These are phyloP conservation scores for Staphylotrichum longicolle DNA, from an alignment of 495 filamentous ascomycete genomes.

Conservation along the genomic window DNA sequence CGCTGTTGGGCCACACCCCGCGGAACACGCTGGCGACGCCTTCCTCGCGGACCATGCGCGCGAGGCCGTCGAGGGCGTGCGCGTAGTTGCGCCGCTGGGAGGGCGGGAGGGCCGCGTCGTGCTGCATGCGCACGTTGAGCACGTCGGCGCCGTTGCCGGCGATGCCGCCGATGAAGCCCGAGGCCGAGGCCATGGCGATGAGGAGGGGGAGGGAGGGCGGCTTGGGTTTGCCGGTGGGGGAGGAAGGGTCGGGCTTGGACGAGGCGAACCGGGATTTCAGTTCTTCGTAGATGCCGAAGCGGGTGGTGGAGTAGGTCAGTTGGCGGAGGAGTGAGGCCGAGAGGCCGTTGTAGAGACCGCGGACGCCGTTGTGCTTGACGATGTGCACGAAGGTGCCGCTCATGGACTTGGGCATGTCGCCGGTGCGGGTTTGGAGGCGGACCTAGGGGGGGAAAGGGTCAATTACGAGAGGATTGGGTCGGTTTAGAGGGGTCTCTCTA, in stretches of 20 bases:
- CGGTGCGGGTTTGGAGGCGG: slow-evolving; percentile 77
- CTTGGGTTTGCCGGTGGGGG: slow-evolving; percentile 38
- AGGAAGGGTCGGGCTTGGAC: background rate
- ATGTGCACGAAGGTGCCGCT: slow-evolving; percentile 77
- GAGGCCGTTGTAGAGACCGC: slow-evolving; percentile 80
- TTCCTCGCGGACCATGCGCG: slow-evolving; percentile 80
- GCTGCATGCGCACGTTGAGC: slow-evolving; percentile 97
- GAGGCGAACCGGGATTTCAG: slow-evolving; percentile 66
- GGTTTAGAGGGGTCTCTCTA: slow-evolving; percentile 10
- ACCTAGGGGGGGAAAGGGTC: slow-evolving; percentile 48
- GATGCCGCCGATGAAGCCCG: slow-evolving; percentile 85
- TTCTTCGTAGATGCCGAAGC: slow-evolving; percentile 93
- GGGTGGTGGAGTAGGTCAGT: slow-evolving; percentile 85
- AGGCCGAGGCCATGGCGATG: slow-evolving; percentile 73
- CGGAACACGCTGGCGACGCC: slow-evolving; percentile 71
- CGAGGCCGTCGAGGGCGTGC: slow-evolving; percentile 80
- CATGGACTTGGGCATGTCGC: slow-evolving; percentile 69
- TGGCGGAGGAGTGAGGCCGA: slow-evolving; percentile 92
- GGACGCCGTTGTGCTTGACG: slow-evolving; percentile 59
- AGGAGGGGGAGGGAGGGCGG: slow-evolving; percentile 66
- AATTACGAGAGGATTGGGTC: background rate
- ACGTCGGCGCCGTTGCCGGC: slow-evolving; percentile 94
- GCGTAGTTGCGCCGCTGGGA: slow-evolving; percentile 80
- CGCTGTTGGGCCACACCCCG: slow-evolving; percentile 88
- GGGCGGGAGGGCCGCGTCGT: slow-evolving; percentile 77